A percentile compares a stretch with the other conserved stretches of the same genome.
Evolutionary conservation across 768 basidiomycete species (phyloP).

Genomic region (Cystobasidium ongulense): DNA sequence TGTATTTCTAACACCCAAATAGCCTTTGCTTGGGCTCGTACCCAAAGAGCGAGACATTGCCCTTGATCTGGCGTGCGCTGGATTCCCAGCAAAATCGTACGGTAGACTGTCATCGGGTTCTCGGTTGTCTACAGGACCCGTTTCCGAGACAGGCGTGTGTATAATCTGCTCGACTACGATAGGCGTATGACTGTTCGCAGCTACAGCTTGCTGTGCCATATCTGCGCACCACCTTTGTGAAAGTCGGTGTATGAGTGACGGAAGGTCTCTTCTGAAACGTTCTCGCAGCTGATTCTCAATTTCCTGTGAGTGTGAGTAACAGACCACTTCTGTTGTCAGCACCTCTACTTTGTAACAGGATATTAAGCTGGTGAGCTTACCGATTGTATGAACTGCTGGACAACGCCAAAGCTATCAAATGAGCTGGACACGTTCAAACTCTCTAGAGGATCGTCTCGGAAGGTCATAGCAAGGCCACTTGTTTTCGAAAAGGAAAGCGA

Average conservation of each 20-base stretch:
- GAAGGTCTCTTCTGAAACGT: slow-evolving; percentile 95
- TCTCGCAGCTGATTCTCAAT: slow-evolving; percentile 94
- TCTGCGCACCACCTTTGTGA: slow-evolving; percentile 42
- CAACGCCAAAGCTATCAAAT: slow-evolving; percentile 95
- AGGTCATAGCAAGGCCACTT: slow-evolving; percentile 96
- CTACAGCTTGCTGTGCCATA: slow-evolving; percentile 16
- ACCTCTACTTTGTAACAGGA: not conserved
- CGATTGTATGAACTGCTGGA: slow-evolving; percentile 86
- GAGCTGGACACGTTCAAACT: slow-evolving; percentile 96
- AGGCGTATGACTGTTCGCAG: not conserved
- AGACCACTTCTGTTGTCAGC: not conserved
- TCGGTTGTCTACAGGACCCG: not conserved
- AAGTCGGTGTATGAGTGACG: slow-evolving; percentile 89
- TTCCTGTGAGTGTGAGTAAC: slow-evolving; percentile 52
- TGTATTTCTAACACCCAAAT: not conserved
- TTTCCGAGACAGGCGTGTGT: not conserved
- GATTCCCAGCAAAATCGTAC: not conserved
- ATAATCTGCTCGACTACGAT: slow-evolving; percentile 9
- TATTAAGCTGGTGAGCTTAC: not conserved
- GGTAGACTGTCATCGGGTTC: slow-evolving; percentile 16
- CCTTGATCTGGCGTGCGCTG: not conserved
- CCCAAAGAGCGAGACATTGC: not conserved
- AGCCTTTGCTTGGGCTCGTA: not conserved
- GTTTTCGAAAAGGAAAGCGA: slow-evolving; percentile 95
- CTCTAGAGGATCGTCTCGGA: slow-evolving; percentile 98